Base-by-base conservation (phyloP, 257 asterid species). In the Striga asiatica region DNA sequence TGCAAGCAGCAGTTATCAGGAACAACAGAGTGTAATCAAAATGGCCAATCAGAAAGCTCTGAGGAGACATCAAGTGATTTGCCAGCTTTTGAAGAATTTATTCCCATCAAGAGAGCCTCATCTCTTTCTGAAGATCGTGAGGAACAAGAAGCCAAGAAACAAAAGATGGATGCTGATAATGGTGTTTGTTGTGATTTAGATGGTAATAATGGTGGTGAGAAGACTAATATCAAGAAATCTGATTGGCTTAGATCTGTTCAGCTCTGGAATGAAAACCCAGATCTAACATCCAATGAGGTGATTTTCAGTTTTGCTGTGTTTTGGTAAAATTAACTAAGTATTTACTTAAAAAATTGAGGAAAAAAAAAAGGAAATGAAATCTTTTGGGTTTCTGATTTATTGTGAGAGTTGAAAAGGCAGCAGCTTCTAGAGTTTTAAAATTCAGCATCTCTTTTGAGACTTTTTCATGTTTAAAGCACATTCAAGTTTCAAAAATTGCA, bases 221-320 rank as follows among this genome's bases (percentile, higher is more conserved):
- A n/a, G n/a, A 63, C 58, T 19, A 46, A 32, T 56, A 39, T 56
- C 32, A 68, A 70, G 58, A 85, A 85, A 72, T 76, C 93, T 1
- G 89, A 85, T 50, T 85, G 93, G 95, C 89, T 82, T 64, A 74
- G 81, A 70, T 80, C 93, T 70, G 93, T 65, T 54, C 95, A 85
- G 78, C 84, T 85, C 0, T 85, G 93, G 89, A 85, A 74, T 56
- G 87, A 76, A 65, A 55, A 78, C 47, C 69, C 89, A 79, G 89
- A 82, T 79, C 93, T 80, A 72, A 60, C 74, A 5, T 28, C 73
- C 6, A 71, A 56, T 55, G 71, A 74, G 84, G 95, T 85, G 25
- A 60, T 16, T 50, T 48, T 27, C 7, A 1, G 4, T 12, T 23
- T 8, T 14, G 13, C 23, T 2, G 3, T 27, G 32, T 27, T 27